Evolutionary conservation across 768 basidiomycete species (phyloP).

Genomic region (Steccherinum ochraceum): DNA sequence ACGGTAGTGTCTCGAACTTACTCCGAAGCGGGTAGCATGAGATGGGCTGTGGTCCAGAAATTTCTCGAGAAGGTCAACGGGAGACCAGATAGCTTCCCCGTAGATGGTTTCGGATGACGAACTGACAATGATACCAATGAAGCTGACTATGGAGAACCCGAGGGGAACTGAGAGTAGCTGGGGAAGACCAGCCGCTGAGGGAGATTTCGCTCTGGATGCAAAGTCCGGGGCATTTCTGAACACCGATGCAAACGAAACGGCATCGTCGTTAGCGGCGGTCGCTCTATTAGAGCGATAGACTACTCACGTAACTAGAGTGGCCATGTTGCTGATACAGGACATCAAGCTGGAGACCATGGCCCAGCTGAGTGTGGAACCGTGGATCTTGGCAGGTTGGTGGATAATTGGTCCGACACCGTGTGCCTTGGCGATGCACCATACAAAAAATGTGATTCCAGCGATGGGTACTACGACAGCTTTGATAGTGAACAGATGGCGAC

Average conservation of each 20-base stretch:
- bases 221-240: slow-evolving; percentile 73
- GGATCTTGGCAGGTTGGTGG: slow-evolving; percentile 51
- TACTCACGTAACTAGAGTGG: slow-evolving; percentile 60
- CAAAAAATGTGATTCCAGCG: slow-evolving; percentile 66
- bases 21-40: slow-evolving; percentile 61
- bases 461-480: slow-evolving; percentile 70
- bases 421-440: slow-evolving; percentile 75
- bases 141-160: slow-evolving; percentile 67
- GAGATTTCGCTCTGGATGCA: slow-evolving; percentile 53
- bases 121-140: slow-evolving; percentile 78
- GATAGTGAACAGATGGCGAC: slow-evolving; percentile 72
- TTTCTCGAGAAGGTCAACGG: slow-evolving; percentile 61
- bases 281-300: background rate
- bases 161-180: slow-evolving; percentile 70
- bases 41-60: slow-evolving; percentile 64
- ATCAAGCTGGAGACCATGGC: slow-evolving; percentile 66
- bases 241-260: background rate
- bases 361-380: slow-evolving; percentile 70
- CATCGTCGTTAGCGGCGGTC: slow-evolving; percentile 4
- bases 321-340: slow-evolving; percentile 78
- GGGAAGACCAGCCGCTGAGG: slow-evolving; percentile 53
- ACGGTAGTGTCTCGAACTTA: slow-evolving; percentile 18
- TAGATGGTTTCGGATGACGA: slow-evolving; percentile 73
- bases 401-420: slow-evolving; percentile 75
- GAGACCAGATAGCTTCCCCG: slow-evolving; percentile 74